Evolutionary conservation across 2,329 filamentous ascomycete species (phyloP), one percentile per base, ranked within the genome.

Genomic region (Epichloe bromicola): DNA sequence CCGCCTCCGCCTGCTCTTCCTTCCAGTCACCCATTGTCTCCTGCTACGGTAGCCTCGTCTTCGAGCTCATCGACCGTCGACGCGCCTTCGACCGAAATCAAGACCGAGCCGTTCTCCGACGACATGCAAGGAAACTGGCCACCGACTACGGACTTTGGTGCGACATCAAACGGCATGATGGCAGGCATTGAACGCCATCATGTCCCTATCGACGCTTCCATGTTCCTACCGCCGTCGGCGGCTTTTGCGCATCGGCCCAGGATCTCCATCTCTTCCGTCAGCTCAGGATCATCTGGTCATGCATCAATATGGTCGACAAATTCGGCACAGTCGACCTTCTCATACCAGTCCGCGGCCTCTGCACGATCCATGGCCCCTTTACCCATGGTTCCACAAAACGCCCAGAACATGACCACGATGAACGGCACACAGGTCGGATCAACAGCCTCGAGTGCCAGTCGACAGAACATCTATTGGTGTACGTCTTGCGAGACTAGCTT

Each of bases 401-500:
- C 58, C 53, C 51, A 52, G 15, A 60, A 57, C 53, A 60, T 62
- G 41, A 56, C 61, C 5, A 57, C 64, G n/a, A 60, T 67, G n/a
- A 65, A 63, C 44, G 64, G 65, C 30, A 57, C 62, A 19, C 62
- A 62, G 33, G 56, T 62, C 39, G 59, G 58, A 5, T 60, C 68
- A 23, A 52, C 57, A 30, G 58, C 59, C 47, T 58, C 59, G 51
- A 60, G 56, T 38, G 57, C 60, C 48, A 65, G 58, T 51, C 66
- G 67, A 58, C 67, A 68, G 45, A 74, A 76, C 55, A 72, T 75
- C 30, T 78, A 77, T 62, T 78, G 74, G 74, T 78, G 74, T 59
- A 78, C 74, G 4, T 75, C 73, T 17, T 78, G 73, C 63, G 79
- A 83, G 62, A 82, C 81, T 46, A 80, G 78, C 44, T 81, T 84